These are phyloP conservation scores for Phytophthora capsici DNA, from an alignment of 352 stramenopile genomes.

Conservation along the genomic window DNA sequence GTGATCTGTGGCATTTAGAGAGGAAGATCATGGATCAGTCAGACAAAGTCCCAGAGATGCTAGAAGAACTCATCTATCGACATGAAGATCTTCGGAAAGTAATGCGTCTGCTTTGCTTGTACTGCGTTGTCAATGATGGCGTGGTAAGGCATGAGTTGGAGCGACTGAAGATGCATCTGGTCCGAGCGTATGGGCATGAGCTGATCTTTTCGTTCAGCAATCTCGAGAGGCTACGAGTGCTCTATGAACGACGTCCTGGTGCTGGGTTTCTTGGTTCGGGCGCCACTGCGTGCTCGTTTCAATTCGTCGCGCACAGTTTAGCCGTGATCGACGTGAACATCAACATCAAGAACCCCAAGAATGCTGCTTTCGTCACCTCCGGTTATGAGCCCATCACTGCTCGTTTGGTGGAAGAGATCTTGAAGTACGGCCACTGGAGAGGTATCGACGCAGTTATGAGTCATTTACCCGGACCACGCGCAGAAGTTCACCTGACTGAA, in stretches of 20 bases:
- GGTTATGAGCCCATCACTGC: constrained; percentile 77
- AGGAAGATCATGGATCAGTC: constrained; percentile 67
- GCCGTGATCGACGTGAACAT: constrained; percentile 64
- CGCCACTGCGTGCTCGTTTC: constrained; percentile 34
- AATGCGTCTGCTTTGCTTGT: constrained; percentile 70
- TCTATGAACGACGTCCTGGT: constrained; percentile 37
- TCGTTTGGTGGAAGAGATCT: constrained; percentile 70
- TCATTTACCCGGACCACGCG: constrained; percentile 54
- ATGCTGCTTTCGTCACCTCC: constrained; percentile 71
- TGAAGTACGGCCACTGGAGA: constrained; percentile 58
- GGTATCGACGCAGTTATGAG: constrained; percentile 57
- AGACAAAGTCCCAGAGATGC: constrained; percentile 40
- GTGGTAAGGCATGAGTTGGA: constrained; percentile 43
- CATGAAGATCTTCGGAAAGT: constrained; percentile 61
- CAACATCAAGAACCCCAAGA: constrained; percentile 59
- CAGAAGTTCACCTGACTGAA: constrained; percentile 51
- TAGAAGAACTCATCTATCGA: constrained; percentile 69
- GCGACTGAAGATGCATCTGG: constrained; percentile 60
- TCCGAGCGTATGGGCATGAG: constrained; percentile 78
- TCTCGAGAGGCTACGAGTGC: constrained; percentile 55
- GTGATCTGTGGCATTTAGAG: constrained; percentile 71
- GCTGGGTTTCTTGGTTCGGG: constrained; percentile 5
- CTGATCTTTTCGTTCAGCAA: constrained; percentile 77
- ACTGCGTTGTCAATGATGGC: constrained; percentile 59
- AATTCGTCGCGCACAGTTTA: constrained; percentile 36